Conservation (phyloP, 164 flowering plant species). For the Aristolochia contorta region DNA sequence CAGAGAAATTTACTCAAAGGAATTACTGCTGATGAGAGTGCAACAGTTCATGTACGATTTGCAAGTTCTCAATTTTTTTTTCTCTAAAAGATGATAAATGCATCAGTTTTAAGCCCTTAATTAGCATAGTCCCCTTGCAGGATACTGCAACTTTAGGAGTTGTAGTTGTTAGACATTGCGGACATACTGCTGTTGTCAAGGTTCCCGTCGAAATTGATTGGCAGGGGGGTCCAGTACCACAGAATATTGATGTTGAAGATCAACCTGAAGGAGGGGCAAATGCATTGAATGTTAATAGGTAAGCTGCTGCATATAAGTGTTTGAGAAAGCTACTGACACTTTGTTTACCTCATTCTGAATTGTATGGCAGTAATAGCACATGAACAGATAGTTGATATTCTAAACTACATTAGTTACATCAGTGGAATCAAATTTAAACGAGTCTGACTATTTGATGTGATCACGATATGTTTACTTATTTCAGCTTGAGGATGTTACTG, state of each 20-base stretch:
- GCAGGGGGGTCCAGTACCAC: slow-evolving; percentile 37
- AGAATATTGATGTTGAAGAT: slow-evolving; percentile 66
- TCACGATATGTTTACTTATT: slow-evolving; percentile 2
- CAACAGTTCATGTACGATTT: slow-evolving; percentile 73
- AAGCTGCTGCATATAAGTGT: background rate
- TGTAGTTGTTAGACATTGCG: slow-evolving; percentile 79
- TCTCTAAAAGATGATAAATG: background rate
- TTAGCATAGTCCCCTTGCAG: slow-evolving; percentile 33
- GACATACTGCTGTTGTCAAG: slow-evolving; percentile 68
- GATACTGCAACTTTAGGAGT: slow-evolving; percentile 83
- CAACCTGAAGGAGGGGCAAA: slow-evolving; percentile 90
- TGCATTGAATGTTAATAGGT: slow-evolving; percentile 90
- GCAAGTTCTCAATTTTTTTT: slow-evolving; percentile 1
- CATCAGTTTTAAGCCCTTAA: slow-evolving; percentile 7
- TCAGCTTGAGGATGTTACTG: slow-evolving; percentile 76
- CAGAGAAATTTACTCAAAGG: slow-evolving; percentile 83
- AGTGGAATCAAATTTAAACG: background rate
- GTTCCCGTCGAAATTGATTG: slow-evolving; percentile 45
- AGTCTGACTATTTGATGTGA: background rate
- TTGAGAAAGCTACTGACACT: no score
- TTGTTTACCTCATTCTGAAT: no score
- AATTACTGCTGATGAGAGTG: slow-evolving; percentile 93
- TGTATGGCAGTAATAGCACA: no score
- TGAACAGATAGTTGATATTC: no score
- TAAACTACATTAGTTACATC: no score